phyloP scores from a whole-genome alignment of 164 flowering plant species.

The Vitis cinerea region DNA sequence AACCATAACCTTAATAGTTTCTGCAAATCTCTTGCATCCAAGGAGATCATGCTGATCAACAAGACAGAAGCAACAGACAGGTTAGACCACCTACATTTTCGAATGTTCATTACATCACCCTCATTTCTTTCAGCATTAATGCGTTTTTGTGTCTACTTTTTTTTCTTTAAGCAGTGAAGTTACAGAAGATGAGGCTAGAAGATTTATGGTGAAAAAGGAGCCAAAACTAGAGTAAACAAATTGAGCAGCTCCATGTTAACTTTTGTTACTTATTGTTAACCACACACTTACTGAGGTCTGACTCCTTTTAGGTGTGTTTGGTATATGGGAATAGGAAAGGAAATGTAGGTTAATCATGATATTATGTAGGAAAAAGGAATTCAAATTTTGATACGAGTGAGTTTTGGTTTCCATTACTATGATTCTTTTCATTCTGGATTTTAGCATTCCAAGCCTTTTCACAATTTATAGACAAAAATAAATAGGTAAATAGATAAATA shows the following conservation, averaged over 20 bases:
- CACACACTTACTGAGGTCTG: no score
- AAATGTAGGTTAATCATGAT: no score
- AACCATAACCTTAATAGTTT: conserved; percentile 43
- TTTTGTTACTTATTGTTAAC: no score
- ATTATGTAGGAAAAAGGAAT: no score
- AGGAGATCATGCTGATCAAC: conserved; percentile 53
- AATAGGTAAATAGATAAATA: no score
- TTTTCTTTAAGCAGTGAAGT: conserved; percentile 46
- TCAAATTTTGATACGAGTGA: no score
- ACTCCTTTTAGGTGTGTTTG: no score
- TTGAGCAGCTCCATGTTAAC: background rate
- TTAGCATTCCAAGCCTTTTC: no score
- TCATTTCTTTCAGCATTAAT: background rate
- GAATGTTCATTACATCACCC: background rate
- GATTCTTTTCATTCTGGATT: no score
- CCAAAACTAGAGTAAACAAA: conserved; percentile 19
- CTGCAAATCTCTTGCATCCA: conserved; percentile 48
- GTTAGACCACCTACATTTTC: conserved; percentile 22
- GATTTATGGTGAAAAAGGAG: conserved; percentile 30
- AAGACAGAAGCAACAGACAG: conserved; percentile 81
- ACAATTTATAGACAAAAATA: no score
- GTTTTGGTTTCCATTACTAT: no score
- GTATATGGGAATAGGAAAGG: no score
- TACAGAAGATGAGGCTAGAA: conserved; percentile 57
- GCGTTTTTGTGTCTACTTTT: background rate